Conservation (phyloP, 306 rosid genomes). For the Acacia confusa region DNA sequence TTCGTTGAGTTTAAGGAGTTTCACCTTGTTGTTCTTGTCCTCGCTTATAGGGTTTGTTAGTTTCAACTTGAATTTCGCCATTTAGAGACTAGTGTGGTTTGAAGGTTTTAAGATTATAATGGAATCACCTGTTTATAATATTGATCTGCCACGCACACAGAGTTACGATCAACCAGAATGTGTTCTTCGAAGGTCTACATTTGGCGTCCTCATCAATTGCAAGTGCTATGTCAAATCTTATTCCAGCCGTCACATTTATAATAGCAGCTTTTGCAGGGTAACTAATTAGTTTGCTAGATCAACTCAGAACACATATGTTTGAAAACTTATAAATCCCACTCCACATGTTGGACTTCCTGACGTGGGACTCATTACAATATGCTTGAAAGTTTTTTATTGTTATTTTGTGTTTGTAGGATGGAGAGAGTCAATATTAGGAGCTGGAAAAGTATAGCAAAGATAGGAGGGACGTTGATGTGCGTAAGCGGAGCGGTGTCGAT, state of each 20-base stretch:
- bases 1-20: slow-evolving; percentile 45
- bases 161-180: slow-evolving; percentile 44
- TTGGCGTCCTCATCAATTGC: slow-evolving; percentile 49
- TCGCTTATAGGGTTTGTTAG: slow-evolving; percentile 54
- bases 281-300: not conserved
- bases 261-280: slow-evolving; percentile 53
- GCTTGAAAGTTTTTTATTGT: not conserved
- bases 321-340: too few relatives aligned
- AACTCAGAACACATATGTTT: too few relatives aligned
- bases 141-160: slow-evolving; percentile 17
- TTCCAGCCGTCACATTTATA: slow-evolving; percentile 64
- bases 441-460: slow-evolving; percentile 52
- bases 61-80: not conserved
- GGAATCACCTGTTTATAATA: not conserved
- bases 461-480: slow-evolving; percentile 54
- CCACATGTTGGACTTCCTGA: too few relatives aligned
- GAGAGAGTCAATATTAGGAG: slow-evolving; percentile 47
- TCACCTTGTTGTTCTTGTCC: slow-evolving; percentile 45
- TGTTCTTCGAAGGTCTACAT: slow-evolving; percentile 48
- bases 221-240: slow-evolving; percentile 55
- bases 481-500: slow-evolving; percentile 54
- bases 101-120: not conserved
- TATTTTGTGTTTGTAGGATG: slow-evolving; percentile 26
- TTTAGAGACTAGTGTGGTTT: not conserved
- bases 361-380: too few relatives aligned